A percentile compares a stretch with the other conserved stretches of the same genome.
phyloP scores from a whole-genome alignment of 1,284 basidiomycete species.

The Malassezia pachydermatis region DNA sequence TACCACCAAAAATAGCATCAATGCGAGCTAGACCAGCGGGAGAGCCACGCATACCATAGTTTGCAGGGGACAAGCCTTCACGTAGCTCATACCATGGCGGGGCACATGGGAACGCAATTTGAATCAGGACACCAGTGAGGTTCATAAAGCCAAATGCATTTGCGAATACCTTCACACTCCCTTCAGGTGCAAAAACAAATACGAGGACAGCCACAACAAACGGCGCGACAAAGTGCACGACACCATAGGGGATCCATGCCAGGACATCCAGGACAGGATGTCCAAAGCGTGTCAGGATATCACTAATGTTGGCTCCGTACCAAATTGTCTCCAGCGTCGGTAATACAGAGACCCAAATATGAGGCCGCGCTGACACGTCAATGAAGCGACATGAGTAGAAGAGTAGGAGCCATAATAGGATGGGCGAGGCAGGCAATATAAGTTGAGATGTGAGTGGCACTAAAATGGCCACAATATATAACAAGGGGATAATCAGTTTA shows the following conservation, averaged over 20 bases:
- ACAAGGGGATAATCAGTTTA: conserved; percentile 69
- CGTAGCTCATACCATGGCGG: conserved; percentile 95
- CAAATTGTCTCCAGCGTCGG: conserved; percentile 87
- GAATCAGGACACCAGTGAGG: conserved; percentile 73
- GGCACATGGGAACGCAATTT: conserved; percentile 82
- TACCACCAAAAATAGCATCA: conserved; percentile 70
- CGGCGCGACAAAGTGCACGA: conserved; percentile 76
- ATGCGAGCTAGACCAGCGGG: conserved; percentile 86
- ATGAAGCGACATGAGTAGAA: conserved; percentile 82
- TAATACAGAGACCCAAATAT: conserved; percentile 79
- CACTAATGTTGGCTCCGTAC: conserved; percentile 92
- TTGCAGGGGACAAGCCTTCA: conserved; percentile 85
- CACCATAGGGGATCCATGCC: conserved; percentile 92
- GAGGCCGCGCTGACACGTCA: conserved; percentile 62
- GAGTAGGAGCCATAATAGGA: conserved; percentile 60
- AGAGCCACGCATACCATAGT: conserved; percentile 77
- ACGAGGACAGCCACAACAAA: conserved; percentile 56
- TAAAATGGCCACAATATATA: conserved; percentile 62
- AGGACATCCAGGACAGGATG: conserved; percentile 81
- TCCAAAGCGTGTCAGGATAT: conserved; percentile 85
- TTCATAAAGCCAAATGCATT: conserved; percentile 89
- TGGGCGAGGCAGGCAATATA: conserved; percentile 75
- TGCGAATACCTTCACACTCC: conserved; percentile 73
- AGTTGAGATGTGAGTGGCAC: conserved; percentile 85
- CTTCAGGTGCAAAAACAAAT: conserved; percentile 69